These are phyloP conservation scores for Trametes cubensis DNA, from an alignment of 768 basidiomycete genomes.

Conservation along the genomic window DNA sequence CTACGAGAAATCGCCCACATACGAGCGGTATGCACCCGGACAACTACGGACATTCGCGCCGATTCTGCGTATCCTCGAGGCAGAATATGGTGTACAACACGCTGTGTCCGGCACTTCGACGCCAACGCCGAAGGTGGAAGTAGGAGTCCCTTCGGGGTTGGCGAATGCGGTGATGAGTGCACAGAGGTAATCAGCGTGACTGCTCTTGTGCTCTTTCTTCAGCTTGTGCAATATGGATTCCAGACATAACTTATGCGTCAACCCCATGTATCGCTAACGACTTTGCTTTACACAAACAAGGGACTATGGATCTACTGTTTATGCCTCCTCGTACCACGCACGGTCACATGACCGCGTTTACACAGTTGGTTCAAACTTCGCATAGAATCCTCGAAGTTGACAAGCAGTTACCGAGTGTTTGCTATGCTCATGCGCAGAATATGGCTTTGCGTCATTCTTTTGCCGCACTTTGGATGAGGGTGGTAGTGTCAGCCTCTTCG, in stretches of 20 bases:
- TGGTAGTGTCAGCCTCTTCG: conserved; percentile 6
- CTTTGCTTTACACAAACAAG: no score
- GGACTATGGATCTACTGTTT: no score
- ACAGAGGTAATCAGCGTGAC: neutral
- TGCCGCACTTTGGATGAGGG: neutral
- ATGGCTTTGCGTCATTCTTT: no score
- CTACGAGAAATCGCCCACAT: conserved; percentile 52
- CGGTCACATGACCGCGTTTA: conserved; percentile 5
- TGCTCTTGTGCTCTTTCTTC: no score
- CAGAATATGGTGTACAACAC: neutral
- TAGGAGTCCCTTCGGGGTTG: conserved; percentile 8
- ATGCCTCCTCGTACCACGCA: neutral
- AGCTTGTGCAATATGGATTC: no score
- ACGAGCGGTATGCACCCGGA: conserved; percentile 58
- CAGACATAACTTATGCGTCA: no score
- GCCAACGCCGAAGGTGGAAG: conserved; percentile 19
- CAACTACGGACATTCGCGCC: conserved; percentile 41
- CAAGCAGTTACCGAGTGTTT: no score
- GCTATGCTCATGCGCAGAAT: no score
- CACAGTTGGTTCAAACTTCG: neutral
- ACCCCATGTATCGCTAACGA: no score
- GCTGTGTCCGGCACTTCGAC: conserved; percentile 23
- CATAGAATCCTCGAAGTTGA: neutral
- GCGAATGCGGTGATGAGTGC: neutral
- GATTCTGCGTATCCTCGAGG: conserved; percentile 27